Evolutionary conservation across 495 filamentous ascomycete species (phyloP), one percentile per base, ranked within the genome.

Genomic region (Evernia prunastri): DNA sequence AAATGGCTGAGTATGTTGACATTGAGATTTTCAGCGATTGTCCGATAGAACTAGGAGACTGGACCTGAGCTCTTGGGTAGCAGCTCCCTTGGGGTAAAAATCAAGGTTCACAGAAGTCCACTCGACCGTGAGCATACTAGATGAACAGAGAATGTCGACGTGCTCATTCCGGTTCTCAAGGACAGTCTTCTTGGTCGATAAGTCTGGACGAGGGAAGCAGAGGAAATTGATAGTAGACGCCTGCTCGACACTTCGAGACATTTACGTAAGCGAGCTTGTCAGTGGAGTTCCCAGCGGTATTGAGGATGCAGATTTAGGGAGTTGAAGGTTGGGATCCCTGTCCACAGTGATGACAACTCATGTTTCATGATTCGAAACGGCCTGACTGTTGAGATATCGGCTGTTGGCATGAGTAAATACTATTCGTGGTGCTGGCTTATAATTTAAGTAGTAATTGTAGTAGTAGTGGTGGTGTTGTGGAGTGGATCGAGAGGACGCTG

Each of bases 11-110:
- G 45, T 78, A 76, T 49, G 81, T 90, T 39, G 79, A 84, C 63
- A 80, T 92, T 10, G 87, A 89, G 67, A 76, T 89, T 31, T 67
- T 89, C 66, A 88, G 87, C 64, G 89, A 92, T 67, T 81, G 82
- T 23, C 74, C 75, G 27, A 82, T 91, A 39, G 73, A 82, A 33
- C 77, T 89, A 62, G 88, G 87, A 8, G 74, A 79, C 58, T 84
- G 81, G 81, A 42, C 49, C 39, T 47, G 31, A 1, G 45, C 61
- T 43, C 49, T 49, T 33, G 57, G 56, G 31, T 20, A 43, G 35
- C 54, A 37, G 42, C 15, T 45, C 7, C 12, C 13, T 5, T 29
- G 49, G 49, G 49, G 0, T 18, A 12, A n/a, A 5, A 53, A 1
- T 6, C 49, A 29, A 31, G 4, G 25, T 29, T 8, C 17, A 6